A percentile compares a stretch with the other conserved stretches of the same genome.
Conservation (phyloP, 1,284 basidiomycete genomes). For the Ganoderma lucidum region DNA sequence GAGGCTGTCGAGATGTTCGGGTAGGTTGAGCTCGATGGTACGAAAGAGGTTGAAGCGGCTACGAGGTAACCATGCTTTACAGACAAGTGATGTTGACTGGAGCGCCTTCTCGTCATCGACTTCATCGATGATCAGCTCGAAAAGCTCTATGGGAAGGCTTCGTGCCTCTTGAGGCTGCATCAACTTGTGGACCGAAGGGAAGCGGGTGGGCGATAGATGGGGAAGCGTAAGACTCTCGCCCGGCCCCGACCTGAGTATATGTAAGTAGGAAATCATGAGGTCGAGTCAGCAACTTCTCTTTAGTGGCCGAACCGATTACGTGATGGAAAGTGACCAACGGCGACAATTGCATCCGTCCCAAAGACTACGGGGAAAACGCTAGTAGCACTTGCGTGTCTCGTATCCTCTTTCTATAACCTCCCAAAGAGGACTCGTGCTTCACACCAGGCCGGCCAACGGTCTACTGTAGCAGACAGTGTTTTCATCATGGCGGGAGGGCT, state of each 20-base stretch:
- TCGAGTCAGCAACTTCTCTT: neutral
- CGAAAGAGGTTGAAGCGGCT: conserved; percentile 34
- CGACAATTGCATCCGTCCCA: too few species aligned
- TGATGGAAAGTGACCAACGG: neutral
- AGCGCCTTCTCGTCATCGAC: conserved; percentile 28
- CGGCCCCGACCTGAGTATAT: neutral
- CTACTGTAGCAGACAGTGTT: too few species aligned
- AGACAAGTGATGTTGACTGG: conserved; percentile 26
- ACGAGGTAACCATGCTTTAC: conserved; percentile 28
- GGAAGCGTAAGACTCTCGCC: neutral
- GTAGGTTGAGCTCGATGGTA: conserved; percentile 21
- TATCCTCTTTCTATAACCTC: too few species aligned
- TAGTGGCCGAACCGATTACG: neutral
- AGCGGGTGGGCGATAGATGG: neutral
- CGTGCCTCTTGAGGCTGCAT: neutral
- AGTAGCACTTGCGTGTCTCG: too few species aligned
- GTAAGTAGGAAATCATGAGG: neutral
- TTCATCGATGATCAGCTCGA: conserved; percentile 32
- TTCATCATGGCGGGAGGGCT: too few species aligned
- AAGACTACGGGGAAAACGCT: too few species aligned
- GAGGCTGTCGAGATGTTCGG: conserved; percentile 21
- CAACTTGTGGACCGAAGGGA: neutral
- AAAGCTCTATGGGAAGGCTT: conserved; percentile 29
- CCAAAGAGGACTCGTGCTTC: too few species aligned
- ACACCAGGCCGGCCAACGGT: too few species aligned